Conservation (phyloP, 768 basidiomycete genomes). For the Rhizopogon roseolus region DNA sequence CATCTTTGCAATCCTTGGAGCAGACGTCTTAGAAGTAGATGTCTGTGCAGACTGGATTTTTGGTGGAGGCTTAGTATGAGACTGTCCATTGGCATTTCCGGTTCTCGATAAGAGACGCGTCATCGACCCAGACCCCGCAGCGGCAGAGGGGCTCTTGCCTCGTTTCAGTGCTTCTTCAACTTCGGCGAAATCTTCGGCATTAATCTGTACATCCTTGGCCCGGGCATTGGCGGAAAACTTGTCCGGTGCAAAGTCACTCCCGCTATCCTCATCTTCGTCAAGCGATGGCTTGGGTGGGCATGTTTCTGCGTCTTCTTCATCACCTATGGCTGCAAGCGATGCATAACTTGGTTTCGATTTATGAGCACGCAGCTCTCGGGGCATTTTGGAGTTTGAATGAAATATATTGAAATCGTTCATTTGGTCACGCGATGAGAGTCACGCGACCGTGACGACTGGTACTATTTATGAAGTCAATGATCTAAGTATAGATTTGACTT, state of each 20-base stretch:
- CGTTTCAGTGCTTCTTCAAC: constrained; percentile 12
- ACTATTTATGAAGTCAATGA: too few relatives aligned
- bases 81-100: constrained; percentile 7
- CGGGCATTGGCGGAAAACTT: constrained; percentile 24
- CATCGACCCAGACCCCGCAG: not conserved
- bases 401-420: too few relatives aligned
- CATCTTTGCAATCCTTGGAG: constrained; percentile 31
- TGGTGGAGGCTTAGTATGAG: constrained; percentile 15
- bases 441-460: too few relatives aligned
- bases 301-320: constrained; percentile 25
- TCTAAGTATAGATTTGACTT: too few relatives aligned
- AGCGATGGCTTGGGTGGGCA: constrained; percentile 33
- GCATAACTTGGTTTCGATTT: constrained; percentile 49
- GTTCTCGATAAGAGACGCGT: constrained; percentile 5
- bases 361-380: constrained; percentile 52
- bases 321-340: constrained; percentile 27
- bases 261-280: constrained; percentile 31
- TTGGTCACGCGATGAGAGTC: too few relatives aligned
- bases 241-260: constrained; percentile 53
- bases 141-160: constrained; percentile 6
- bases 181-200: constrained; percentile 28
- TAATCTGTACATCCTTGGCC: constrained; percentile 21
- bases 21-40: constrained; percentile 5
- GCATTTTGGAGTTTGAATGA: constrained; percentile 32
- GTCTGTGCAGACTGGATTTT: constrained; percentile 5